A percentile compares a stretch with the other conserved stretches of the same genome.
These are phyloP conservation scores for Sclerotinia sclerotiorum DNA, from an alignment of 2,329 filamentous ascomycete species.

Conservation along the genomic window DNA sequence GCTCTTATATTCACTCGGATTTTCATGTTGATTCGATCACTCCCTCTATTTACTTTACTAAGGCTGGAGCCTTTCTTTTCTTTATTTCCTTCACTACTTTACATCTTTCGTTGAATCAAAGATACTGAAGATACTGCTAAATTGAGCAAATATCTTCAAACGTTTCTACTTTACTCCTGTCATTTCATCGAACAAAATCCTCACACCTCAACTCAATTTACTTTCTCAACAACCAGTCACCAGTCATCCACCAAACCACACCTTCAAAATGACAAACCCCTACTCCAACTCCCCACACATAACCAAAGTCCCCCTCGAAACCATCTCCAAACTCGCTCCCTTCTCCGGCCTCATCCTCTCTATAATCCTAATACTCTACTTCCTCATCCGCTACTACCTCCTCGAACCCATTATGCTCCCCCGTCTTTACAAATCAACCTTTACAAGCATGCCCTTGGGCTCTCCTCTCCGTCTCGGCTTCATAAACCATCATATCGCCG, in stretches of 20 bases:
- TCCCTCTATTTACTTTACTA: background rate
- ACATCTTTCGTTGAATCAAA: background rate
- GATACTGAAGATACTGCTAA: background rate
- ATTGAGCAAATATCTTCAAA: background rate
- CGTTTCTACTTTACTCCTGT: background rate
- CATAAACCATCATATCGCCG: conserved; percentile 49
- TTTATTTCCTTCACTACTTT: background rate
- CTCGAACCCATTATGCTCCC: conserved; percentile 44
- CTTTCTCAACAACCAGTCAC: background rate
- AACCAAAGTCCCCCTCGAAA: conserved; percentile 31
- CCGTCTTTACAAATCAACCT: conserved; percentile 42
- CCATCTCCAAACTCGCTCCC: conserved; percentile 35
- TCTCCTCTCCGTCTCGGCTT: conserved; percentile 45
- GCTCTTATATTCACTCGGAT: background rate
- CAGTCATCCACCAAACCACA: no score
- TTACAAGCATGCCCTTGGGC: conserved; percentile 38
- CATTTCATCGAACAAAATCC: background rate
- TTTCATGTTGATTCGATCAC: background rate
- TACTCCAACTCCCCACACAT: conserved; percentile 29
- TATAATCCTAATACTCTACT: conserved; percentile 37
- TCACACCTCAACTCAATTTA: background rate
- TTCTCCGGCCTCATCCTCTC: conserved; percentile 37
- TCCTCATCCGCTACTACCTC: conserved; percentile 40
- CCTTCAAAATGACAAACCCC: background rate
- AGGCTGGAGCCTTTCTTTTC: background rate